A percentile compares a stretch with the other conserved stretches of the same genome.
Evolutionary conservation across 495 filamentous ascomycete genomes (phyloP).

Genomic region (Penicillium nucicola): DNA sequence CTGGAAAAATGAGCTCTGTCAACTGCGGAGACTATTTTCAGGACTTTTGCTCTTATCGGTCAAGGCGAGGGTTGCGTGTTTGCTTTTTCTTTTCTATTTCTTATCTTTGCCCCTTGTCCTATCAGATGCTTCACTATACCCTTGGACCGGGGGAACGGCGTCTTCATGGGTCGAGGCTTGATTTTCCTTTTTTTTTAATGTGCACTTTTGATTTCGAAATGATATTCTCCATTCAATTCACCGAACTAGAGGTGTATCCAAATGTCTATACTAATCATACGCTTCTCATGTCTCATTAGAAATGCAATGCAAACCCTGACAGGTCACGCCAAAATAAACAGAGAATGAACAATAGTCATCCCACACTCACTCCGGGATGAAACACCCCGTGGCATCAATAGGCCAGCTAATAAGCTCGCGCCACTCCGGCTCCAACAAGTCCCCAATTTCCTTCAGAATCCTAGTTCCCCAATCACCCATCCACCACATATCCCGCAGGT

Average conservation of each 20-base stretch:
- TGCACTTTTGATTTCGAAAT: not conserved
- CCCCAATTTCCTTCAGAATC: conserved; percentile 31
- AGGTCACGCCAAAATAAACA: not conserved
- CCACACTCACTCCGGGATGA: conserved; percentile 11
- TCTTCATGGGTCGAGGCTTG: not conserved
- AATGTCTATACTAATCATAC: conserved; percentile 20
- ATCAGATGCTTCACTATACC: not conserved
- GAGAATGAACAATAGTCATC: not conserved
- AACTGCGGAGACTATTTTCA: conserved; percentile 4
- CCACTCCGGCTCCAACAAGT: conserved; percentile 29
- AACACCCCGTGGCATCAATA: conserved; percentile 38
- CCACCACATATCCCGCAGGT: conserved; percentile 50
- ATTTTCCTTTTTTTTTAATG: not conserved
- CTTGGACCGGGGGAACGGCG: conserved; percentile 10
- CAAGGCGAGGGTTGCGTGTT: conserved; percentile 5
- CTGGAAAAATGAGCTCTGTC: not conserved
- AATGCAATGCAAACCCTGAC: not conserved
- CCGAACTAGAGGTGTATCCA: conserved; percentile 3
- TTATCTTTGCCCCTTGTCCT: conserved; percentile 5
- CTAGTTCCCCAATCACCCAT: conserved; percentile 43
- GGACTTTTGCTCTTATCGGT: conserved; percentile 6
- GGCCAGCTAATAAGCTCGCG: conserved; percentile 36
- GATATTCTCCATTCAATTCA: not conserved
- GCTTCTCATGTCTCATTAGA: conserved; percentile 21
- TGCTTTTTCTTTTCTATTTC: conserved; percentile 7